These are phyloP conservation scores for Scortechinia acanthostroma DNA, from an alignment of 2,329 filamentous ascomycete genomes.

Conservation along the genomic window DNA sequence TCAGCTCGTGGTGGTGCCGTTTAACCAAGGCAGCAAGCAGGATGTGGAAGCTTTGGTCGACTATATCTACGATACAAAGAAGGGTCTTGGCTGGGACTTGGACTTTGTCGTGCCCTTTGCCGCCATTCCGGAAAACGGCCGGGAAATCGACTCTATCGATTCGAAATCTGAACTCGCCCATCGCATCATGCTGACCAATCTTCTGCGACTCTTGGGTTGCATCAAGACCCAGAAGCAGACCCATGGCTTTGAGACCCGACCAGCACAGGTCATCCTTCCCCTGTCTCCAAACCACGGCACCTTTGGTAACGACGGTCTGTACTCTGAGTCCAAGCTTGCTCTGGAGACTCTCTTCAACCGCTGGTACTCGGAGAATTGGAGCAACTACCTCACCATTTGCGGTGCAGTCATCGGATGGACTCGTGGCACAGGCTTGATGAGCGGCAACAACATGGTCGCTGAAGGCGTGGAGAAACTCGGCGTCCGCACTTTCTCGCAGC, in stretches of 20 bases:
- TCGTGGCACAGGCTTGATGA: constrained; percentile 31
- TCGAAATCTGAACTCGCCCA: constrained; percentile 24
- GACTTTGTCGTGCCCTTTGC: constrained; percentile 32
- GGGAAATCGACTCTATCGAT: constrained; percentile 22
- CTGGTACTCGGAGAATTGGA: constrained; percentile 24
- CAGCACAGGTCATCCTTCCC: constrained; percentile 27
- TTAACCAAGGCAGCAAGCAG: constrained; percentile 28
- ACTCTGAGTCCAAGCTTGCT: constrained; percentile 32
- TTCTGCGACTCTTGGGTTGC: constrained; percentile 23
- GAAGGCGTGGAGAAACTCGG: constrained; percentile 23
- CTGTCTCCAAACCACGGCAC: constrained; percentile 33
- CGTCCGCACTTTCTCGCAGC: constrained; percentile 25
- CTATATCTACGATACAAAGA: constrained; percentile 21
- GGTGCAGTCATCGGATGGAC: constrained; percentile 35
- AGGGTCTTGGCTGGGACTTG: constrained; percentile 19
- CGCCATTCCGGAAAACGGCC: constrained; percentile 24
- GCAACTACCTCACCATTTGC: constrained; percentile 24
- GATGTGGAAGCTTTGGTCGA: constrained; percentile 24
- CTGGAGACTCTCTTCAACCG: constrained; percentile 23
- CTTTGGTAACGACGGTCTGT: constrained; percentile 32
- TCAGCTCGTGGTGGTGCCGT: constrained; percentile 23
- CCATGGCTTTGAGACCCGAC: constrained; percentile 16
- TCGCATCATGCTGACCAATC: constrained; percentile 27
- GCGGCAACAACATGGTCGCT: constrained; percentile 26
- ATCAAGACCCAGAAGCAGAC: constrained; percentile 18